Conservation (phyloP, 257 asterid genomes). For the Datura wrightii region DNA sequence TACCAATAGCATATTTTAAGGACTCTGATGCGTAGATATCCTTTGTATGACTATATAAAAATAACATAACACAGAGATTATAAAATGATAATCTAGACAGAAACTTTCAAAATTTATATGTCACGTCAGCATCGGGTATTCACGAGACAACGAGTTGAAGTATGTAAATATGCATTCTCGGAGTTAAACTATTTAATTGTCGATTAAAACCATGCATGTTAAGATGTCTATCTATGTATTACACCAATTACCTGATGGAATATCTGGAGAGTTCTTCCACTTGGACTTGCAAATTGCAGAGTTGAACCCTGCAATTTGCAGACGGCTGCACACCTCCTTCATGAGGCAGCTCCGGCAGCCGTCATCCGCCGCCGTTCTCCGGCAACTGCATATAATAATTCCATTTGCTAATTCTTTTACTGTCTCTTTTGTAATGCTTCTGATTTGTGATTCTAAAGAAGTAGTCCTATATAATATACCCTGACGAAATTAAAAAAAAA, state of each 20-base stretch:
- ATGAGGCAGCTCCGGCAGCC: slow-evolving; percentile 77
- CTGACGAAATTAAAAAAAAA: neutral
- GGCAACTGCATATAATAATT: slow-evolving; percentile 50
- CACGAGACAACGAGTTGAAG: no score
- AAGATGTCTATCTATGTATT: no score
- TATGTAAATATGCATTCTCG: no score
- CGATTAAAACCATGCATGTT: no score
- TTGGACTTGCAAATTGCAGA: slow-evolving; percentile 89
- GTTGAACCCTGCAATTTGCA: slow-evolving; percentile 67
- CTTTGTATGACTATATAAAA: neutral
- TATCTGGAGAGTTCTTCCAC: slow-evolving; percentile 74
- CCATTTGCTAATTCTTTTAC: slow-evolving; percentile 49
- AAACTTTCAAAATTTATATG: no score
- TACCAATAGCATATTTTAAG: neutral
- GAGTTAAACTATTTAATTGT: no score
- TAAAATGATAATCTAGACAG: no score
- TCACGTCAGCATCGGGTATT: no score
- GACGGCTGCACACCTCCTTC: slow-evolving; percentile 70
- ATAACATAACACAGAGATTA: no score
- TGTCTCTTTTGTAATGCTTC: slow-evolving; percentile 62
- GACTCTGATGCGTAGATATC: neutral
- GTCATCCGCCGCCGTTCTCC: slow-evolving; percentile 36
- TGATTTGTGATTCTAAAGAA: slow-evolving; percentile 66
- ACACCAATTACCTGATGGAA: slow-evolving; percentile 70
- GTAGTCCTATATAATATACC: slow-evolving; percentile 71